phyloP scores from a whole-genome alignment of 1,139 yeast species.

The Nakaseomyces kungkrabaensis region DNA sequence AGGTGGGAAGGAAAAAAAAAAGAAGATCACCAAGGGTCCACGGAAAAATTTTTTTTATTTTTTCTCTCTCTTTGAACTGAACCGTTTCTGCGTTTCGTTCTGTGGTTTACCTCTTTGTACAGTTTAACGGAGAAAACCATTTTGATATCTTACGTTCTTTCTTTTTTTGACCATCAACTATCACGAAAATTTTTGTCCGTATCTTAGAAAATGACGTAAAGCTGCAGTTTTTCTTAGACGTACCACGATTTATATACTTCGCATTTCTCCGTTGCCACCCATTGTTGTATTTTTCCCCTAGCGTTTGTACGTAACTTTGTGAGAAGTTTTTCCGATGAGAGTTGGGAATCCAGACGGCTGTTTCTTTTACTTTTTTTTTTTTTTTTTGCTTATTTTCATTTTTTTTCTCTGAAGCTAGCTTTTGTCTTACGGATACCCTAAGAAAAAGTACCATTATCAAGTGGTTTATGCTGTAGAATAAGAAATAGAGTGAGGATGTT shows the following conservation, averaged over 20 bases:
- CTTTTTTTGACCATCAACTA: background rate
- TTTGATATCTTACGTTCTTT: background rate
- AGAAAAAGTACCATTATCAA: too few species aligned
- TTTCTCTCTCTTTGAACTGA: background rate
- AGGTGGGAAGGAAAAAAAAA: too few species aligned
- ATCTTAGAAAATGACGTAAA: too few species aligned
- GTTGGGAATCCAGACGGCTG: background rate
- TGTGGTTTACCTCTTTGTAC: background rate
- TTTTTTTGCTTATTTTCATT: background rate
- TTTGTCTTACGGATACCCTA: too few species aligned
- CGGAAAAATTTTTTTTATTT: background rate
- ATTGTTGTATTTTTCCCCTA: background rate
- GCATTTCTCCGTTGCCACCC: background rate
- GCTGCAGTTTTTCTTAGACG: too few species aligned
- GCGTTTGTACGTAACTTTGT: background rate
- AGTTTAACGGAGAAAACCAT: background rate
- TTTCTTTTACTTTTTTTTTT: background rate
- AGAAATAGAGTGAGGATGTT: too few species aligned
- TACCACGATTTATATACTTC: background rate
- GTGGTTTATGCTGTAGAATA: too few species aligned
- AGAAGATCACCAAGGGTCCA: too few species aligned
- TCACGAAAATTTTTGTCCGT: too few species aligned
- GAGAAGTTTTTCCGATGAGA: background rate
- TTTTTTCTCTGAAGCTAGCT: too few species aligned
- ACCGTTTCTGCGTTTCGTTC: too few species aligned